Percentiles rank a stretch among this genome's conserved stretches.
phyloP scores from a whole-genome alignment of 2,329 filamentous ascomycete species.

The Fusarium sp. region DNA sequence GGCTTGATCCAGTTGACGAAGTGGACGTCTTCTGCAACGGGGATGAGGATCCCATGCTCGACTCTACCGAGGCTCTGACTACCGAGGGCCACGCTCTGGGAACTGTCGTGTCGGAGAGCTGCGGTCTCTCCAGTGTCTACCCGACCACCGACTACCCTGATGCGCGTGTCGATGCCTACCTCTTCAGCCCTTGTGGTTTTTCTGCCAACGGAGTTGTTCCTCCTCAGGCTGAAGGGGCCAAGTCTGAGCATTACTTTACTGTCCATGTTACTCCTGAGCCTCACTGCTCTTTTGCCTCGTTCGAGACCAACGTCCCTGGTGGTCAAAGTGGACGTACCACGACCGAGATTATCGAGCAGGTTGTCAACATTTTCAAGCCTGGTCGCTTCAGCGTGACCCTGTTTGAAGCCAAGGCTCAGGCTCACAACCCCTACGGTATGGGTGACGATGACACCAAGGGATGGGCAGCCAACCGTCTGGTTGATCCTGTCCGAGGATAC shows the following conservation, averaged over 20 bases:
- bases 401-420: constrained; percentile 84
- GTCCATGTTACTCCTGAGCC: constrained; percentile 98
- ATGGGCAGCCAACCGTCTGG: constrained; percentile 60
- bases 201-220: constrained; percentile 97
- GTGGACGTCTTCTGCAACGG: constrained; percentile 86
- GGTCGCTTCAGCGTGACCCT: constrained; percentile 98
- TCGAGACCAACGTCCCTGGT: constrained; percentile 97
- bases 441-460: constrained; percentile 53
- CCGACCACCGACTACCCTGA: constrained; percentile 89
- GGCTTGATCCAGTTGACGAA: constrained; percentile 66
- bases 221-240: constrained; percentile 61
- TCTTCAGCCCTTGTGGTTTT: constrained; percentile 97
- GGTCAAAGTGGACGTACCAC: constrained; percentile 89
- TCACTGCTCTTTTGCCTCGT: constrained; percentile 96
- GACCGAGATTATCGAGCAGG: constrained; percentile 90
- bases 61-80: constrained; percentile 77
- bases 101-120: constrained; percentile 89
- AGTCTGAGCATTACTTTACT: constrained; percentile 90
- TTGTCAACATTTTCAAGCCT: constrained; percentile 95
- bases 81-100: constrained; percentile 95
- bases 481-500: constrained; percentile 88
- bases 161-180: constrained; percentile 92
- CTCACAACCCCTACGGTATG: constrained; percentile 54
- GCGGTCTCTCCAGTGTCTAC: constrained; percentile 90
- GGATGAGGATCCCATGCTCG: constrained; percentile 67